Evolutionary conservation across 768 basidiomycete genomes (phyloP), one percentile per base, ranked within the genome.

Genomic region (Cystobasidium tubakii): DNA sequence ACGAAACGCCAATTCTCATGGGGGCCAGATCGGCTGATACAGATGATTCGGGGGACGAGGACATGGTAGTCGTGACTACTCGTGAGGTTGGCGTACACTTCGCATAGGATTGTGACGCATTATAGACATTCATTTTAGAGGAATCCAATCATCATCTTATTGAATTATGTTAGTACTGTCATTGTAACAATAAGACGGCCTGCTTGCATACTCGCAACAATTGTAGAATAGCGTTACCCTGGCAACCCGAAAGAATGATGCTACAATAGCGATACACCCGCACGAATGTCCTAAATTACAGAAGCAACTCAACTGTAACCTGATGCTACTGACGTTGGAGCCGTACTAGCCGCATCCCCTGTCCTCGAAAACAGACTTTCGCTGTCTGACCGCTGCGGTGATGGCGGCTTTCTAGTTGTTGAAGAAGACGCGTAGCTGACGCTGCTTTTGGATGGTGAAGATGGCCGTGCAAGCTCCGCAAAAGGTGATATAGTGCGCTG

Each of bases 321-420:
- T n/a, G 69, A 71, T 23, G 55, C 69, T 23, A 71, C 43, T 34
- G 69, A 71, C 6, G 69, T 71, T n/a, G 69, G 54, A 21, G 69
- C 69, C 2, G 69, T 71, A 29, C 69, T 71, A 55, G 36, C 55
- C 53, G 66, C 6, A 44, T 71, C 69, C 2, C 69, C 69, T 2
- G 23, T 39, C 29, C 69, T 46, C 1, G 54, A 71, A 39, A 36
- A 71, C 9, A 71, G 29, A 43, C 53, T 71, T 36, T 71, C 69
- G 53, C 53, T 57, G 19, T 71, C 69, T 33, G 69, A 71, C 6
- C 69, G 50, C 54, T 36, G 54, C 9, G 19, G 69, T 23, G 27
- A 36, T 44, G 54, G 17, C 54, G 42, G 17, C 54, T 71, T 71
- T 19, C 69, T 36, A 1, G 54, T 53, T 39, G 69, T 36, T 67